Evolutionary conservation across 805 yeast genomes (phyloP).

Genomic region (Candida sonorensis): DNA sequence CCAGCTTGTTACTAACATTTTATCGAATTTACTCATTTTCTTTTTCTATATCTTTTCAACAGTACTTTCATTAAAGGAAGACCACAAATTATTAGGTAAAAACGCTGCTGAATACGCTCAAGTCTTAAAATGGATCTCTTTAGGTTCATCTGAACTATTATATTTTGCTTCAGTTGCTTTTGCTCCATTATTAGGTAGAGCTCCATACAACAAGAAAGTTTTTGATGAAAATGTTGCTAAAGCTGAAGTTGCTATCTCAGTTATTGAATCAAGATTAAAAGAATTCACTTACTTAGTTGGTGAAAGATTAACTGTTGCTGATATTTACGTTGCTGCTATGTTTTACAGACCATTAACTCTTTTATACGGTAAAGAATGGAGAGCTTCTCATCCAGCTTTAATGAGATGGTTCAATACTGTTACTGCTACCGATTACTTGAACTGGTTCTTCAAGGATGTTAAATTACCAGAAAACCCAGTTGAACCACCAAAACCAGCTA

Average conservation of each 20-base stretch:
- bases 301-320: conserved; percentile 40
- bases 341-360: conserved; percentile 40
- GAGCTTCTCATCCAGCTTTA: conserved; percentile 40
- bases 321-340: conserved; percentile 35
- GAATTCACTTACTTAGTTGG: conserved; percentile 41
- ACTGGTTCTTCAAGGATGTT: conserved; percentile 43
- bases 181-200: conserved; percentile 53
- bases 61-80: conserved; percentile 43
- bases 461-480: conserved; percentile 58
- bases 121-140: conserved; percentile 72
- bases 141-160: conserved; percentile 64
- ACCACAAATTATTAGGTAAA: conserved; percentile 48
- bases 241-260: conserved; percentile 32
- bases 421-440: conserved; percentile 41
- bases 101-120: conserved; percentile 54
- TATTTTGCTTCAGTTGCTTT: conserved; percentile 42
- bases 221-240: conserved; percentile 27
- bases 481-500: conserved; percentile 59
- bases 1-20: conserved; percentile 16
- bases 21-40: conserved; percentile 12
- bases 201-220: conserved; percentile 72
- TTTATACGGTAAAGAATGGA: conserved; percentile 44
- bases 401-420: conserved; percentile 46
- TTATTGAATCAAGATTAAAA: conserved; percentile 49
- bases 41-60: too few species aligned